Percentiles rank a stretch among this genome's conserved stretches.
Conservation (phyloP, 441 rosid genomes). For the Croton setiger region DNA sequence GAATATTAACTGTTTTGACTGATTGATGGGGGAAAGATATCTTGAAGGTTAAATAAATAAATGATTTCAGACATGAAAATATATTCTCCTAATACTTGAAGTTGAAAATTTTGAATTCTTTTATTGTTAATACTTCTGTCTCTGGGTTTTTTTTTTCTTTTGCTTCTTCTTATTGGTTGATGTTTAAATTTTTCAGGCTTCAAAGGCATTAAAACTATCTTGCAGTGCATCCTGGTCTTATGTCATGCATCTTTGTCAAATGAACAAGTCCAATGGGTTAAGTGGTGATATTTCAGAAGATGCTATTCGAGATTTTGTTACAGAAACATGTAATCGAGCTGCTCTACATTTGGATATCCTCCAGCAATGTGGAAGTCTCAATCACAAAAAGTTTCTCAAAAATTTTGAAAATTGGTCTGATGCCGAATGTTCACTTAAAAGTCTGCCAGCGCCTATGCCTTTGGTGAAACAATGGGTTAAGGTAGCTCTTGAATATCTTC, state of each 20-base stretch:
- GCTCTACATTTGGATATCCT: conserved; percentile 79
- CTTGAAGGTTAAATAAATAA: too few species aligned
- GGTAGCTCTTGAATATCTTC: conserved; percentile 44
- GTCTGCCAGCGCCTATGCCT: conserved; percentile 59
- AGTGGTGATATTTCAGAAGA: conserved; percentile 50
- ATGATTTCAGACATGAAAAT: background rate
- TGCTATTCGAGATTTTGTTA: conserved; percentile 47
- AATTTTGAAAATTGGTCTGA: conserved; percentile 68
- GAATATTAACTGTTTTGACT: background rate
- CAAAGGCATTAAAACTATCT: conserved; percentile 66
- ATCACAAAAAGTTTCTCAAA: conserved; percentile 38
- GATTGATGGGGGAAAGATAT: background rate
- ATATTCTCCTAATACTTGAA: background rate
- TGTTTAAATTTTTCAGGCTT: conserved; percentile 68
- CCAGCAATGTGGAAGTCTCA: conserved; percentile 48
- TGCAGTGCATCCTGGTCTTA: conserved; percentile 78
- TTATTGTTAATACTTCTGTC: conserved; percentile 6
- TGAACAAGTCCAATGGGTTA: conserved; percentile 31
- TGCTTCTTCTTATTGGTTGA: conserved; percentile 17
- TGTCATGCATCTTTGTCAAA: conserved; percentile 47
- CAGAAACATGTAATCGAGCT: conserved; percentile 58
- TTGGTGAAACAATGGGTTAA: conserved; percentile 95
- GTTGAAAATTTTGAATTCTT: background rate
- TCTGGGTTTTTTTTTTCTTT: conserved; percentile 17
- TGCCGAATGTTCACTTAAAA: conserved; percentile 48